These are phyloP conservation scores for Leccinum fallax DNA, from an alignment of 1,284 basidiomycete species.

Conservation along the genomic window DNA sequence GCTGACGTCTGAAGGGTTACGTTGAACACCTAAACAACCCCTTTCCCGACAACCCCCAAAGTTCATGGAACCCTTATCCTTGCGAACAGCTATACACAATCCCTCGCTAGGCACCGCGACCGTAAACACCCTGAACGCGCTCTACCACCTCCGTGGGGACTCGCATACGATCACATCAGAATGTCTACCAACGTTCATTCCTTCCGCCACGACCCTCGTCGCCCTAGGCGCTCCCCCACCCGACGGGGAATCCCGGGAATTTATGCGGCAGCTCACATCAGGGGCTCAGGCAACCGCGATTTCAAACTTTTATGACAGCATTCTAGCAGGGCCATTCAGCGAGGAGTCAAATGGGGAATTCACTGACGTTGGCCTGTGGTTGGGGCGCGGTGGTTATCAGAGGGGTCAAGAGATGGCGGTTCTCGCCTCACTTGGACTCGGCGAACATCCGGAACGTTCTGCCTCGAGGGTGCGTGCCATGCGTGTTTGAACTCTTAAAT, in stretches of 20 bases:
- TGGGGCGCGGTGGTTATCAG: constrained; percentile 44
- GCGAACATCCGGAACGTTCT: constrained; percentile 5
- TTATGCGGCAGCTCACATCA: constrained; percentile 36
- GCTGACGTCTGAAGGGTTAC: background rate
- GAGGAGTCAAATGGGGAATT: constrained; percentile 53
- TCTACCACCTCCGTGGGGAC: constrained; percentile 1
- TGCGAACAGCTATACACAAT: constrained; percentile 6
- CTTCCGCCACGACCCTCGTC: constrained; percentile 15
- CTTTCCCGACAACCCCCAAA: background rate
- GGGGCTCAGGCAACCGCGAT: constrained; percentile 43
- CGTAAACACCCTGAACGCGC: constrained; percentile 12
- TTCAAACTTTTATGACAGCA: constrained; percentile 47
- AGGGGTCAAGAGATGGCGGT: constrained; percentile 10
- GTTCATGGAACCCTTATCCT: background rate
- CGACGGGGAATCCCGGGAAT: constrained; percentile 6
- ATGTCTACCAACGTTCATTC: constrained; percentile 14
- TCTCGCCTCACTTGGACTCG: constrained; percentile 13
- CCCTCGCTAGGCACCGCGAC: constrained; percentile 2
- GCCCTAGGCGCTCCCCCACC: constrained; percentile 5
- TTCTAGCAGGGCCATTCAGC: constrained; percentile 53
- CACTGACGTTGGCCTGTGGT: constrained; percentile 53
- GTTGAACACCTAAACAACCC: background rate
- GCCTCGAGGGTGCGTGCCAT: constrained; percentile 3
- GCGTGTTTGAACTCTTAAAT: background rate
- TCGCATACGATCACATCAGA: background rate